Conservation (phyloP, 306 rosid genomes). For the Malus domestica region DNA sequence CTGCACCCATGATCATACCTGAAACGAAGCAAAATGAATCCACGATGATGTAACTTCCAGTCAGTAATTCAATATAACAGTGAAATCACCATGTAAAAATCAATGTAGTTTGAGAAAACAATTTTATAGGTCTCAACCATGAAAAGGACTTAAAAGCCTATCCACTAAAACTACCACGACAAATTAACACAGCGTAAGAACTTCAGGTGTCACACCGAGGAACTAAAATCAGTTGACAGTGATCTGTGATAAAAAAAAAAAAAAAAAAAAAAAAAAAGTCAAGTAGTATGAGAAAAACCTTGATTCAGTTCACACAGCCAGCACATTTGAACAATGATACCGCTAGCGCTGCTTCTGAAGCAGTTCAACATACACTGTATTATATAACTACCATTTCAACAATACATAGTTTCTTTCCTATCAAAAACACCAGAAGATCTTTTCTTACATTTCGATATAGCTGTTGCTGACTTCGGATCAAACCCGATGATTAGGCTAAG, state of each 20-base stretch:
- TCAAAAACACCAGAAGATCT: neutral
- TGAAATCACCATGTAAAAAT: neutral
- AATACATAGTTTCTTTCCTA: neutral
- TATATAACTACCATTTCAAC: neutral
- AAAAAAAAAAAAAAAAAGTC: neutral
- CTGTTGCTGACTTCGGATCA: slow-evolving; percentile 89
- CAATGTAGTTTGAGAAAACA: neutral
- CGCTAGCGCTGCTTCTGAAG: neutral
- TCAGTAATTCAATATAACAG: neutral
- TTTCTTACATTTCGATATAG: slow-evolving; percentile 83
- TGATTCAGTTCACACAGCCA: neutral
- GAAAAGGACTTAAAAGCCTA: neutral
- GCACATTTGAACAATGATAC: neutral
- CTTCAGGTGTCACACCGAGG: neutral
- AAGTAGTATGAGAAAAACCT: neutral
- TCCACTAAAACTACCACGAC: neutral
- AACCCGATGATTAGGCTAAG: slow-evolving; percentile 77
- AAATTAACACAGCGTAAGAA: neutral
- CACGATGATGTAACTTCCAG: neutral
- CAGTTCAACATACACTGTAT: neutral
- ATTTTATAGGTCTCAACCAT: neutral
- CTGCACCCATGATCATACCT: slow-evolving; percentile 98
- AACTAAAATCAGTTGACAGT: neutral
- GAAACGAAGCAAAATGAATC: slow-evolving; percentile 9
- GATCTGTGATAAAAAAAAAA: neutral